phyloP scores from a whole-genome alignment of 495 filamentous ascomycete species.

The Bacidia rubella region DNA sequence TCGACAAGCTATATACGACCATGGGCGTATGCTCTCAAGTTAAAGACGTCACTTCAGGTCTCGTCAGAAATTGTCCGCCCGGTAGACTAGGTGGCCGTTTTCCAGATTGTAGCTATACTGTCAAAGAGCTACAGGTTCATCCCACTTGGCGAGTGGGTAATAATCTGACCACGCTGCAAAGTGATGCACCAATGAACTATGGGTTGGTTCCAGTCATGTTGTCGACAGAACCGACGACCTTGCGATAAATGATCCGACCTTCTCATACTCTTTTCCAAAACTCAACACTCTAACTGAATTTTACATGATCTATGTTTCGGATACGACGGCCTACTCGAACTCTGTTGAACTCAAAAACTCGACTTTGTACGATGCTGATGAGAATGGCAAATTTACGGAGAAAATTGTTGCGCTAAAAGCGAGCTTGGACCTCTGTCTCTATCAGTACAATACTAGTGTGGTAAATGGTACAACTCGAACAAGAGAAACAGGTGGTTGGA shows the following conservation, averaged over 20 bases:
- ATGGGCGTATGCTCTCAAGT: not conserved
- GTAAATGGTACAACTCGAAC: too few relatives aligned
- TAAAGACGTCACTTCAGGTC: not conserved
- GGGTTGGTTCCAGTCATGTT: too few relatives aligned
- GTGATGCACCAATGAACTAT: too few relatives aligned
- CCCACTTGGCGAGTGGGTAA: too few relatives aligned
- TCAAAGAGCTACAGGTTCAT: too few relatives aligned
- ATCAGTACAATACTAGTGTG: not conserved
- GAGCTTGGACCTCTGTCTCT: not conserved
- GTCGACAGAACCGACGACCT: too few relatives aligned
- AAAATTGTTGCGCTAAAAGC: not conserved
- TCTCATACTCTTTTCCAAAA: not conserved
- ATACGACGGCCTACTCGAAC: not conserved
- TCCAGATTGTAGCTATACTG: too few relatives aligned
- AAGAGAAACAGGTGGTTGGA: too few relatives aligned
- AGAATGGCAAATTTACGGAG: not conserved
- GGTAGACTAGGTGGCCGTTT: too few relatives aligned
- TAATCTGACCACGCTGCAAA: too few relatives aligned
- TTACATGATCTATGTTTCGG: not conserved
- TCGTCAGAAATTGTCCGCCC: not conserved
- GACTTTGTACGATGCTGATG: too few relatives aligned
- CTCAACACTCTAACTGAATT: not conserved
- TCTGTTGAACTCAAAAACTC: too few relatives aligned
- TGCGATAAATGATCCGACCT: not conserved
- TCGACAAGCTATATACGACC: not conserved